Evolutionary conservation across 495 filamentous ascomycete genomes (phyloP).

Genomic region (Penicillium lividum): DNA sequence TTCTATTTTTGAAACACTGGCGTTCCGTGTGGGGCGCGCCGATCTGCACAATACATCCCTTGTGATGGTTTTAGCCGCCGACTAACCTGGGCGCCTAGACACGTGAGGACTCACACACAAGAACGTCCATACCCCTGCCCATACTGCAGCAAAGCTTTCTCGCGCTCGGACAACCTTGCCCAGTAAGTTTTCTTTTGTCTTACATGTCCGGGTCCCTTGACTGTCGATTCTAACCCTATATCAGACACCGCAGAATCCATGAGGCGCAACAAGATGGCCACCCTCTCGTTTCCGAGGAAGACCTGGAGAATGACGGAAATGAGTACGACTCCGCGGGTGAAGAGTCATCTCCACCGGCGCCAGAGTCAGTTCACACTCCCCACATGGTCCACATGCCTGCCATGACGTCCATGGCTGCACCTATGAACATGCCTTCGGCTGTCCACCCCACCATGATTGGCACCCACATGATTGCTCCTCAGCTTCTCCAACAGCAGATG

Average conservation of each 20-base stretch:
- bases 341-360: slow-evolving; percentile 58
- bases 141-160: slow-evolving; percentile 98
- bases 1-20: slow-evolving; percentile 24
- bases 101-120: slow-evolving; percentile 99
- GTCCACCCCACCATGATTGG: slow-evolving; percentile 36
- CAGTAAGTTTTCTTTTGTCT: slow-evolving; percentile 65
- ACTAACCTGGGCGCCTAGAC: slow-evolving; percentile 65
- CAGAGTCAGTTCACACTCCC: slow-evolving; percentile 23
- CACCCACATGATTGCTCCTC: slow-evolving; percentile 48
- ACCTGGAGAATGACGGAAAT: slow-evolving; percentile 71
- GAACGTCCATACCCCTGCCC: slow-evolving; percentile 97
- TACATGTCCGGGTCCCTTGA: slow-evolving; percentile 5
- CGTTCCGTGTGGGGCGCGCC: slow-evolving; percentile 13
- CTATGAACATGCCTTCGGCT: slow-evolving; percentile 40
- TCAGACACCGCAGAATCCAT: slow-evolving; percentile 92
- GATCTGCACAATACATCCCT: slow-evolving; percentile 23
- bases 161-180: slow-evolving; percentile 95
- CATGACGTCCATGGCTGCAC: slow-evolving; percentile 42
- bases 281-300: slow-evolving; percentile 66
- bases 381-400: slow-evolving; percentile 37
- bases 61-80: slow-evolving; percentile 52
- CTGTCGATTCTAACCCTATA: slow-evolving; percentile 7
- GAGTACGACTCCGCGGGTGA: slow-evolving; percentile 76
- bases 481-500: slow-evolving; percentile 50
- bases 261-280: slow-evolving; percentile 76